These are phyloP conservation scores for Lepidium aucheri DNA, from an alignment of 345 rosid genomes.

Conservation along the genomic window DNA sequence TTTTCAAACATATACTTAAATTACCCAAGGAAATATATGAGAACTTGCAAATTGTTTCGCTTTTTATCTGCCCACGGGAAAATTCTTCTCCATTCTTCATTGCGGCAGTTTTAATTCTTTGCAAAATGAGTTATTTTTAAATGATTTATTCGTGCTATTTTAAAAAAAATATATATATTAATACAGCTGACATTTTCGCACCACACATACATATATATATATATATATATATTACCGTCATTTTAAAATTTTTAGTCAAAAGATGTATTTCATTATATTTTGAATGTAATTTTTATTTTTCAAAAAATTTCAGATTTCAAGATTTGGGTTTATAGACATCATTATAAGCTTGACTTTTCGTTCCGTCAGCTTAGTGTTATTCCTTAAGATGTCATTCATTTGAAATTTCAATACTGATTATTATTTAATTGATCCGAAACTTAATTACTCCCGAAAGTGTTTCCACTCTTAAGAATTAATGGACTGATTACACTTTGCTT, in stretches of 20 bases:
- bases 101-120: not conserved
- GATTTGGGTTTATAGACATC: not conserved
- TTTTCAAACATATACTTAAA: too few species aligned
- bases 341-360: too few species aligned
- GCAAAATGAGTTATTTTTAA: not conserved
- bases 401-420: too few species aligned
- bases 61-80: not conserved
- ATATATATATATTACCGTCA: too few species aligned
- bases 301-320: not conserved
- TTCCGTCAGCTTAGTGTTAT: too few species aligned
- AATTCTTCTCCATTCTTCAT: slow-evolving; percentile 2
- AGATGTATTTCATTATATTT: not conserved
- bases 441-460: too few species aligned
- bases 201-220: not conserved
- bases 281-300: not conserved
- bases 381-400: too few species aligned
- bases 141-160: not conserved
- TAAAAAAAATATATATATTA: not conserved
- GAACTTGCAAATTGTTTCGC: too few species aligned
- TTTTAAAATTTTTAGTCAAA: not conserved
- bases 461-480: too few species aligned
- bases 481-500: too few species aligned
- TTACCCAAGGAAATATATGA: too few species aligned
- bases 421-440: too few species aligned
- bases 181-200: not conserved